A percentile compares a stretch with the other conserved stretches of the same genome.
phyloP scores from a whole-genome alignment of 495 filamentous ascomycete genomes.

The Penicillium steckii region DNA sequence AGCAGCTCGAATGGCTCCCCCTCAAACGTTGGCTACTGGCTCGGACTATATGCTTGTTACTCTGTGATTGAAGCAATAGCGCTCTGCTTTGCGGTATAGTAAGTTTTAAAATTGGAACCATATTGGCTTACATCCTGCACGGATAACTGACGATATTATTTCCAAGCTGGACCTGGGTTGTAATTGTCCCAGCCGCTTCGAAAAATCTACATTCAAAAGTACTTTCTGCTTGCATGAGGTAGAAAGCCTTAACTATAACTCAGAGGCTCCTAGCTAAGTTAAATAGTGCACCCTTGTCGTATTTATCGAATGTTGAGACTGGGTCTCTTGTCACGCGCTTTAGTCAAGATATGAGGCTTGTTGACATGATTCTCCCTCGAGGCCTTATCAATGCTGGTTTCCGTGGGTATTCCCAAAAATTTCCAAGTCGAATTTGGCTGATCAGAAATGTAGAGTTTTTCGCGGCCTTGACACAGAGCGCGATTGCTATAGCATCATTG shows the following conservation, averaged over 20 bases:
- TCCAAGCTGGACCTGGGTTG: conserved; percentile 19
- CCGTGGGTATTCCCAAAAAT: neutral
- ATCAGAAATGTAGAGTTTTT: conserved; percentile 1
- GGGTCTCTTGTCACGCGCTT: conserved; percentile 44
- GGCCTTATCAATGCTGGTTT: conserved; percentile 18
- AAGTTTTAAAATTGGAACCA: neutral
- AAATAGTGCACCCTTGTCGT: conserved; percentile 26
- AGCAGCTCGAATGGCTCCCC: conserved; percentile 8
- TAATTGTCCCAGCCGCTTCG: conserved; percentile 23
- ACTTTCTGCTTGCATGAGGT: conserved; percentile 17
- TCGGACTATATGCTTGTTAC: conserved; percentile 23
- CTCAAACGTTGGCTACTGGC: conserved; percentile 16
- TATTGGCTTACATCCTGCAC: neutral
- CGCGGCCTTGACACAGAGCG: conserved; percentile 24
- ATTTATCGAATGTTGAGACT: conserved; percentile 40
- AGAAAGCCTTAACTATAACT: neutral
- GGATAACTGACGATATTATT: neutral
- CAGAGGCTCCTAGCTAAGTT: conserved; percentile 3
- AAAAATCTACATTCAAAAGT: conserved; percentile 15
- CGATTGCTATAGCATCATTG: conserved; percentile 14
- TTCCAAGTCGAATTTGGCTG: neutral
- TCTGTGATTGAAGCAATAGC: conserved; percentile 12
- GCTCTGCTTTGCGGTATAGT: conserved; percentile 16
- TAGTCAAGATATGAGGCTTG: conserved; percentile 45
- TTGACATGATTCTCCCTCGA: conserved; percentile 34